Conservation (phyloP, 768 basidiomycete species). For the Leccinum longicurvipes region DNA sequence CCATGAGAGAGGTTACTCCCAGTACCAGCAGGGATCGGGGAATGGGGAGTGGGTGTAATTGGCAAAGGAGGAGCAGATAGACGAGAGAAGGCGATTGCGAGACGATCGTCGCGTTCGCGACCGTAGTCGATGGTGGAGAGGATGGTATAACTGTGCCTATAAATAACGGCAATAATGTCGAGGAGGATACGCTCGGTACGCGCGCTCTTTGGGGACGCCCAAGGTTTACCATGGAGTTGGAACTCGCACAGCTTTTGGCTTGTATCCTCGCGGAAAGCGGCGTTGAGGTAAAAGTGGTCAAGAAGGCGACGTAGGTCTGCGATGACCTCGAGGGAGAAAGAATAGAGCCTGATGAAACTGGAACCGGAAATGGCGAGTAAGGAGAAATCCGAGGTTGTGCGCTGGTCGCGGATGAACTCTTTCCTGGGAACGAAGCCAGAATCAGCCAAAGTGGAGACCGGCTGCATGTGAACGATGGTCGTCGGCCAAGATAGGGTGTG, state of each 20-base stretch:
- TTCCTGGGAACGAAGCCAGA: slow-evolving; percentile 62
- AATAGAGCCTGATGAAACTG: slow-evolving; percentile 65
- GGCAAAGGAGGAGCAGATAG: slow-evolving; percentile 36
- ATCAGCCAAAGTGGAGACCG: slow-evolving; percentile 35
- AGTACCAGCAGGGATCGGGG: slow-evolving; percentile 39
- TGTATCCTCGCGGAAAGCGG: slow-evolving; percentile 51
- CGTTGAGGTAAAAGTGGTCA: slow-evolving; percentile 42
- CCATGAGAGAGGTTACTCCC: slow-evolving; percentile 38
- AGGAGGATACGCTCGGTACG: slow-evolving; percentile 66
- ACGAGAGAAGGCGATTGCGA: slow-evolving; percentile 69
- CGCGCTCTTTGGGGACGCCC: slow-evolving; percentile 65
- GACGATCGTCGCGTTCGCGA: slow-evolving; percentile 67
- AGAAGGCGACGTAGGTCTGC: slow-evolving; percentile 54
- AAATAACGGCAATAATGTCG: slow-evolving; percentile 60
- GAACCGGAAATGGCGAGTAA: slow-evolving; percentile 67
- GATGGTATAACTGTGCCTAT: slow-evolving; percentile 59
- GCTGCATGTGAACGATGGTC: slow-evolving; percentile 30
- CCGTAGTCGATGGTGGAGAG: slow-evolving; percentile 76
- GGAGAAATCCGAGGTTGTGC: slow-evolving; percentile 56
- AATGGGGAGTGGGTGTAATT: slow-evolving; percentile 35
- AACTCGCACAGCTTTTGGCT: slow-evolving; percentile 64
- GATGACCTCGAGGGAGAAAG: slow-evolving; percentile 56
- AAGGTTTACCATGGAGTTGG: slow-evolving; percentile 64
- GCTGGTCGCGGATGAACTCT: slow-evolving; percentile 66
- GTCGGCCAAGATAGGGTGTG: slow-evolving; percentile 21